Evolutionary conservation across 352 stramenopile species (phyloP).

Genomic region (Pythium volutum): DNA sequence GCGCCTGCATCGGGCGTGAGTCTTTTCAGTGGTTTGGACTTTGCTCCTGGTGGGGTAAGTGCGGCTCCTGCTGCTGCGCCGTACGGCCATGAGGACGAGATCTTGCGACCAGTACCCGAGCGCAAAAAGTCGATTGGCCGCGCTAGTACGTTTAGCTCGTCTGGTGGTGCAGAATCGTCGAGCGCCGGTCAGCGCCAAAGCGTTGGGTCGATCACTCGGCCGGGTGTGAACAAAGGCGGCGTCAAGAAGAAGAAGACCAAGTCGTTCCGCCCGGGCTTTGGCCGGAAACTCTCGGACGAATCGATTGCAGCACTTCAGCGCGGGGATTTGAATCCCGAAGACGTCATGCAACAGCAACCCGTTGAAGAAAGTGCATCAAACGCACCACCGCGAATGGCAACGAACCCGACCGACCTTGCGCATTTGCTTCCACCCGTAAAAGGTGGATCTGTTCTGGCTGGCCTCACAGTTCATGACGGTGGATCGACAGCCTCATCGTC

Average conservation of each 20-base stretch:
- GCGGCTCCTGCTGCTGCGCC: background rate
- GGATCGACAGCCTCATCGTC: constrained; percentile 8
- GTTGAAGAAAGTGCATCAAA: constrained; percentile 19
- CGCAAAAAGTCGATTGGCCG: constrained; percentile 19
- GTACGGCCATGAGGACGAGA: constrained; percentile 15
- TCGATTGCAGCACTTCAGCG: constrained; percentile 72
- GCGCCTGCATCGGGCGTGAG: constrained; percentile 15
- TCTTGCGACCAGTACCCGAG: constrained; percentile 11
- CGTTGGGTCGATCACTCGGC: constrained; percentile 11
- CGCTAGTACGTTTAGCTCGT: constrained; percentile 48
- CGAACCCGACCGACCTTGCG: constrained; percentile 56
- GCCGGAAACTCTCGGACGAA: constrained; percentile 80
- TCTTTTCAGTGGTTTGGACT: constrained; percentile 24
- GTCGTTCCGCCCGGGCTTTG: constrained; percentile 80
- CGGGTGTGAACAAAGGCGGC: constrained; percentile 29
- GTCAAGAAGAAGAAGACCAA: constrained; percentile 85
- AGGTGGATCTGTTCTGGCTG: constrained; percentile 56
- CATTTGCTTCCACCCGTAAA: constrained; percentile 58
- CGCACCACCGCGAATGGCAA: constrained; percentile 25
- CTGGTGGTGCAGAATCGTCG: constrained; percentile 4
- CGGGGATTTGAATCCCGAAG: constrained; percentile 71
- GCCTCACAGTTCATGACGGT: constrained; percentile 53
- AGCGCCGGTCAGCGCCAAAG: constrained; percentile 6
- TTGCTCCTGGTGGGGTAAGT: constrained; percentile 7
- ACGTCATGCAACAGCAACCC: constrained; percentile 39